Evolutionary conservation across 352 stramenopile genomes (phyloP).

Genomic region (Paralagenidium karlingii): DNA sequence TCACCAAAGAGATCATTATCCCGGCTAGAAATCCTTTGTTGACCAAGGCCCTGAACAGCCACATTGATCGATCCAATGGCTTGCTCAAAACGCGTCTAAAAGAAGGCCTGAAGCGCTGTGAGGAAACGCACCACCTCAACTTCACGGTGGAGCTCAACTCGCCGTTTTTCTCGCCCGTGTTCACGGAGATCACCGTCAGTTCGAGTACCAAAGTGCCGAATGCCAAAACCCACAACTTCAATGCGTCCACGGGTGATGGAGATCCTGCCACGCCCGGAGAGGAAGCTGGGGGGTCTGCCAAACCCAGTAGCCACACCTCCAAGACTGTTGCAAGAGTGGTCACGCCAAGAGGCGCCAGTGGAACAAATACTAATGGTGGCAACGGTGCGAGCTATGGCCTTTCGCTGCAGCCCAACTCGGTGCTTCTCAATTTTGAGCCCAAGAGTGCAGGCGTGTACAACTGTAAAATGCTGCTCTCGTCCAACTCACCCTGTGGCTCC

Average conservation of each 20-base stretch:
- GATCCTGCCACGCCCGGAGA: no score
- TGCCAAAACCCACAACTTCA: background rate
- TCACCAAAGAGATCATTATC: conserved; percentile 44
- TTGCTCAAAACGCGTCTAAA: conserved; percentile 64
- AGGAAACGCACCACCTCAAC: conserved; percentile 44
- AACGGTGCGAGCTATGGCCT: conserved; percentile 4
- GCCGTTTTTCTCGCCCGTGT: conserved; percentile 64
- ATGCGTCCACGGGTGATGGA: background rate
- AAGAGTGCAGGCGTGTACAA: conserved; percentile 55
- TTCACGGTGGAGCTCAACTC: conserved; percentile 81
- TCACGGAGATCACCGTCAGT: conserved; percentile 36
- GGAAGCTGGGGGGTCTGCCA: no score
- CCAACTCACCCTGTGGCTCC: conserved; percentile 43
- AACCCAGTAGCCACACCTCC: no score
- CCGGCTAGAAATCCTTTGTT: conserved; percentile 72
- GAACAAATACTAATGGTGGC: background rate
- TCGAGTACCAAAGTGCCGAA: conserved; percentile 2
- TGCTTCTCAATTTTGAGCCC: conserved; percentile 63
- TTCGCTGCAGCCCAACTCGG: conserved; percentile 20
- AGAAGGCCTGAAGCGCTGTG: conserved; percentile 62
- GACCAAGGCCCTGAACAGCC: conserved; percentile 41
- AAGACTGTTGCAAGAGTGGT: background rate
- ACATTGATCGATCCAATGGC: conserved; percentile 57
- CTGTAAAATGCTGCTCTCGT: conserved; percentile 55
- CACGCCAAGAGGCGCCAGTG: conserved; percentile 5